These are phyloP conservation scores for Chaetomium sp. DNA, from an alignment of 2,329 filamentous ascomycete genomes.

Conservation along the genomic window DNA sequence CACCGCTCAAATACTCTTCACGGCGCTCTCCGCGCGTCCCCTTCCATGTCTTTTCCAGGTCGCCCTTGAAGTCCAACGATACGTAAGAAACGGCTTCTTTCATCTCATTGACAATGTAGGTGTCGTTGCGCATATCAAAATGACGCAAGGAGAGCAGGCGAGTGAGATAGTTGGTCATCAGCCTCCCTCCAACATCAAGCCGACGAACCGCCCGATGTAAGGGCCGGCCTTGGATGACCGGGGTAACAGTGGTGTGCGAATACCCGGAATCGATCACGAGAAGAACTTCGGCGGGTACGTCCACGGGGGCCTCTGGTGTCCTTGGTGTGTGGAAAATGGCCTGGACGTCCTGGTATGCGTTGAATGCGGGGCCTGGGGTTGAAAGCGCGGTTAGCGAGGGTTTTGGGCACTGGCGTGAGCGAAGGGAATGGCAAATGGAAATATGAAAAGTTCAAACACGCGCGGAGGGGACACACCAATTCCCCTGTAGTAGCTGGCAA, in stretches of 20 bases:
- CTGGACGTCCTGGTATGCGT: conserved; percentile 75
- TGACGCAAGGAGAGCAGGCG: conserved; percentile 84
- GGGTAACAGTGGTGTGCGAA: conserved; percentile 86
- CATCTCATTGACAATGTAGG: conserved; percentile 89
- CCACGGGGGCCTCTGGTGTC: conserved; percentile 36
- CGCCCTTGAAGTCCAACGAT: conserved; percentile 64
- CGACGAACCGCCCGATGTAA: conserved; percentile 76
- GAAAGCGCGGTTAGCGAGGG: conserved; percentile 3
- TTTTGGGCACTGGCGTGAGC: neutral
- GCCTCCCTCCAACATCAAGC: conserved; percentile 85
- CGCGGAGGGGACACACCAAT: conserved; percentile 43
- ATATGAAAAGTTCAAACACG: neutral
- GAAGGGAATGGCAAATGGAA: neutral
- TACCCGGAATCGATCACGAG: conserved; percentile 88
- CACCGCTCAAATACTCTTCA: conserved; percentile 42
- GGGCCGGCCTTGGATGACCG: conserved; percentile 72
- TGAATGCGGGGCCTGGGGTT: conserved; percentile 59
- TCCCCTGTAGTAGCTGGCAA: conserved; percentile 74
- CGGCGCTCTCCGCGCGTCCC: conserved; percentile 57
- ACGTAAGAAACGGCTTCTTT: conserved; percentile 88
- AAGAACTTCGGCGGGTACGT: conserved; percentile 67
- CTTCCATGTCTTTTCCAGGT: conserved; percentile 82
- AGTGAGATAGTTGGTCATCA: conserved; percentile 87
- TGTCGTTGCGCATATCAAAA: conserved; percentile 93
- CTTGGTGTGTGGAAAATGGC: conserved; percentile 57